Evolutionary conservation across 768 basidiomycete species (phyloP), one percentile per base, ranked within the genome.

Genomic region (Cubamyces sp.): DNA sequence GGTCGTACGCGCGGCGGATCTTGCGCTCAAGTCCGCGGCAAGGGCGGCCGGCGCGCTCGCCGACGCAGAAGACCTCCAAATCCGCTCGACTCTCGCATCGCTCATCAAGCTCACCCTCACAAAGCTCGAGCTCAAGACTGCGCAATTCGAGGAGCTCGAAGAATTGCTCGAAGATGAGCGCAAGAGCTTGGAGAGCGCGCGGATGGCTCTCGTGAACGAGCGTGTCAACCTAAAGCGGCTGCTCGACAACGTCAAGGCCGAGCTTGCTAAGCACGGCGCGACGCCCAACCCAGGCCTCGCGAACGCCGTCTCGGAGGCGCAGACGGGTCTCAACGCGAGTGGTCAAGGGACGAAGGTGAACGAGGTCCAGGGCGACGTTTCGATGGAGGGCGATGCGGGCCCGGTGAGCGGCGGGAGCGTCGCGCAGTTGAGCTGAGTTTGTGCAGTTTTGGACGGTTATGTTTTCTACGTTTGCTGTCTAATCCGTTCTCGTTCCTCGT

Each of bases 51-150:
- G 84, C 28, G 74, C 85, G 1, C 84, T 99, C 34, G 94, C 95
- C 0, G 80, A 85, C 8, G 87, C 91, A 0, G 96, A 97, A 74
- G 91, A 96, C 66, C 73, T 79, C 0, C 87, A 92, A 61, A 92
- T 99, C 58, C 85, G 88, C 39, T 79, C 83, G 60, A 83, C 90
- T 1, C 86, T 98, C 49, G 86, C 93, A 3, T 84, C 87, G 40
- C 82, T 99, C 61, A 91, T 99, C 76, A 90, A 92, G 75, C 81
- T 92, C 57, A 92, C 83, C 61, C 81, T 84, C 68, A 92, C 83
- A 50, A 98, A 98, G 75, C 86, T 98, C 40, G 96, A 98, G 71
- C 79, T 96, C 56, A 98, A 99, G 81, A 92, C 95, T 87, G 77
- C 84, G 1, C 92, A 96, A 73, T 98, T 98, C 70, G 97, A 98